Evolutionary conservation across 257 asterid species (phyloP), one percentile per base, ranked within the genome.

Genomic region (Fraxinus excelsior): DNA sequence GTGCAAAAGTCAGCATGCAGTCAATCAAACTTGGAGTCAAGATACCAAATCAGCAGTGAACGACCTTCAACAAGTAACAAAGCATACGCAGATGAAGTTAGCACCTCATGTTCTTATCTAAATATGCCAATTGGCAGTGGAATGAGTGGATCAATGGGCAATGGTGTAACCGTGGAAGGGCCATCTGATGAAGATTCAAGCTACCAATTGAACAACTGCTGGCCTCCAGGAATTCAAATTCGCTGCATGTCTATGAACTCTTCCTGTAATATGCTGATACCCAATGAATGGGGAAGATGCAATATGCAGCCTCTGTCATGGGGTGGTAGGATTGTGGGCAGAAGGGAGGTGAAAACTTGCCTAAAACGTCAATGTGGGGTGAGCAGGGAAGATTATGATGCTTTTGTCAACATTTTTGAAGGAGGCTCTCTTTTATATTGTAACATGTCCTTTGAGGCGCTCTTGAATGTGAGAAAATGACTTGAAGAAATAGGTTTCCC

Each of bases 401-500:
- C 94, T 74, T 95, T 95, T 78, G 86, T 88, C 78, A 93, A 81
- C 78, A 84, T 95, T 72, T 90, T 95, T 72, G 99, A 93, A 83
- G 98, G 96, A 70, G 97, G 99, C 35, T 89, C 97, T 49, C 91
- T 95, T 82, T 84, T 95, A 73, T 95, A 90, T 68, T 91, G 96
- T 76, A 91, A 93, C 85, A 95, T 93, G 99, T 90, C 99, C 71
- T 95, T 95, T 82, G 99, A 95, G 87, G 92, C 94, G 56, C 96
- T 95, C 82, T 85, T 95, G 77, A 88, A 85, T 87, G 96, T 89
- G 69, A 90, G 97, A 87, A 95, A 87, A 84, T 97, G 86, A 87
- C 98, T 95, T 78, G 99, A 95, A 87, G 99, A 95, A 85, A 82
- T 93, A 91, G 98, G 94, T 74, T 95, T 93, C 82, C 97, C 98